These are phyloP conservation scores for Candida sanyiensis DNA, from an alignment of 805 yeast genomes.

Conservation along the genomic window DNA sequence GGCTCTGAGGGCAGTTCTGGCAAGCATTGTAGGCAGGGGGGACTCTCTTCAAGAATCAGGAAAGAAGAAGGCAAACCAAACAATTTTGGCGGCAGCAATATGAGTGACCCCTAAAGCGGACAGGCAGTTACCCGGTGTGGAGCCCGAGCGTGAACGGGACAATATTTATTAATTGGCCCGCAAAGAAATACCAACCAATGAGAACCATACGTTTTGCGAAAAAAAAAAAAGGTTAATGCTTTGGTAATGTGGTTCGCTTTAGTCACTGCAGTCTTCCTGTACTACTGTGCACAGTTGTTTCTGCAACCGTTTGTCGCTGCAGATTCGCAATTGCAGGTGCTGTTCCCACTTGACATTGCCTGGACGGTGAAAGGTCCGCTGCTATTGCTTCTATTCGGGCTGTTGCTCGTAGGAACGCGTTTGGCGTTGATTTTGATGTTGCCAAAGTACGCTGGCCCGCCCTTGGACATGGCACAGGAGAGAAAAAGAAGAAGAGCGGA, in stretches of 20 bases:
- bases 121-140: too few species aligned
- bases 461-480: background rate
- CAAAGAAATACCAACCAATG: too few species aligned
- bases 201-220: too few species aligned
- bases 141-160: too few species aligned
- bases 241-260: background rate
- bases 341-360: slow-evolving; percentile 1
- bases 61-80: background rate
- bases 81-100: too few species aligned
- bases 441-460: background rate
- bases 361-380: slow-evolving; percentile 3
- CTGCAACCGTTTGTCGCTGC: slow-evolving; percentile 2
- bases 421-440: background rate
- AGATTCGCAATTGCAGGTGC: background rate
- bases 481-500: background rate
- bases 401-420: slow-evolving; percentile 2
- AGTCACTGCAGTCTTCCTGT: background rate
- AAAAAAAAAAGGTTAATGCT: background rate
- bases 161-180: background rate
- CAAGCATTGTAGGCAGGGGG: slow-evolving; percentile 1
- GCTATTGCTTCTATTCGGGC: background rate
- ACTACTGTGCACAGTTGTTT: slow-evolving; percentile 4
- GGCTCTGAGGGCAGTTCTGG: slow-evolving; percentile 4
- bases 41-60: background rate
- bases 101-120: too few species aligned